Conservation (phyloP, 2,329 filamentous ascomycete genomes). For the Nemania sp. region DNA sequence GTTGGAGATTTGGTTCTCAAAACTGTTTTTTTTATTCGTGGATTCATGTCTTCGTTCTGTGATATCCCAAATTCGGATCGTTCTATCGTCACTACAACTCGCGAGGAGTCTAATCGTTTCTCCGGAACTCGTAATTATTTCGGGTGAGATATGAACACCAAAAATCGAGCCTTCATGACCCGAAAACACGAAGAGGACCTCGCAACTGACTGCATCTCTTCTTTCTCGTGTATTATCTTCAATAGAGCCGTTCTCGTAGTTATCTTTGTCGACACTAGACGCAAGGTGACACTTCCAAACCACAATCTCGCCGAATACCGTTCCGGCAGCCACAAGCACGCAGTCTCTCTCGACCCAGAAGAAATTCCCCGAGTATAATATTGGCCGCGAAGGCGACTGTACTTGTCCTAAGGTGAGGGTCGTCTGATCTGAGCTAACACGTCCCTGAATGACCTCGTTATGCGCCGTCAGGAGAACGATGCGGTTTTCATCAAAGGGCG, state of each 20-base stretch:
- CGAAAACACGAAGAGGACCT: conserved; percentile 66
- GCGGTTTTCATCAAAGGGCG: conserved; percentile 55
- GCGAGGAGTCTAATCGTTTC: conserved; percentile 73
- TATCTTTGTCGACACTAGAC: not conserved
- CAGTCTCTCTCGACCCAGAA: conserved; percentile 68
- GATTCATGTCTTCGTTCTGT: conserved; percentile 60
- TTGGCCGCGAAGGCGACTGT: conserved; percentile 78
- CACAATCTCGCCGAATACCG: conserved; percentile 93
- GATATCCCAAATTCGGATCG: conserved; percentile 88
- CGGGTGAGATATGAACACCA: conserved; percentile 81
- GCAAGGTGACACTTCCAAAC: conserved; percentile 80
- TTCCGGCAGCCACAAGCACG: conserved; percentile 86
- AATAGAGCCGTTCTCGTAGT: conserved; percentile 8
- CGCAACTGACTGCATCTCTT: conserved; percentile 44
- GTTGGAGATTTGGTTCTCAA: conserved; percentile 47
- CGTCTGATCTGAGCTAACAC: conserved; percentile 37
- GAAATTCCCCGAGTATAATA: conserved; percentile 87
- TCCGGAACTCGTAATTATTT: conserved; percentile 56
- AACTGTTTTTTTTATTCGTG: conserved; percentile 48
- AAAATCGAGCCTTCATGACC: conserved; percentile 95
- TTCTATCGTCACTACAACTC: conserved; percentile 95
- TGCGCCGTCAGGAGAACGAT: conserved; percentile 84
- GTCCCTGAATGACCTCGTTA: conserved; percentile 77
- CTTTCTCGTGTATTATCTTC: conserved; percentile 4
- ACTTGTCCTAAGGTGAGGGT: conserved; percentile 61